These are phyloP conservation scores for Gynochthodes officinalis DNA, from an alignment of 257 asterid genomes.

Conservation along the genomic window DNA sequence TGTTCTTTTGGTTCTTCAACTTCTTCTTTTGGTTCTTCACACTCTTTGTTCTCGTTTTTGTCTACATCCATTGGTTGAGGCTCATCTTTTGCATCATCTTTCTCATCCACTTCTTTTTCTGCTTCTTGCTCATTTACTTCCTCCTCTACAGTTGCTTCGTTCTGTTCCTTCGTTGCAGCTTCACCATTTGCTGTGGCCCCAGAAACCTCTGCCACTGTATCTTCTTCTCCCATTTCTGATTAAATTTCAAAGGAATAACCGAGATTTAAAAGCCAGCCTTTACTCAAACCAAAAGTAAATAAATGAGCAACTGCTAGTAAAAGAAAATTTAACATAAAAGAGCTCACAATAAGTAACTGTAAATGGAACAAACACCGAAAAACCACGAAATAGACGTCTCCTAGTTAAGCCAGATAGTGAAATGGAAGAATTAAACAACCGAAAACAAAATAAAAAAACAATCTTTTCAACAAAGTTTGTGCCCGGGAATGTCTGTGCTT, in stretches of 20 bases:
- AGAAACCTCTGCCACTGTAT: slow-evolving; percentile 37
- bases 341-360: not conserved
- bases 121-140: slow-evolving; percentile 4
- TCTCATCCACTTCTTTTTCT: slow-evolving; percentile 10
- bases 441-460: not conserved
- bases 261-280: slow-evolving; percentile 7
- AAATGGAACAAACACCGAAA: not conserved
- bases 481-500: not conserved
- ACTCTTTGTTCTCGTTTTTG: slow-evolving; percentile 3
- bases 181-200: slow-evolving; percentile 45
- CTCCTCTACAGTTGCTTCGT: not conserved
- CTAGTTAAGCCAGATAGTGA: not conserved
- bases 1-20: slow-evolving; percentile 11
- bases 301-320: not conserved
- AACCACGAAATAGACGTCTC: not conserved
- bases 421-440: not conserved
- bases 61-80: slow-evolving; percentile 8
- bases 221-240: slow-evolving; percentile 62
- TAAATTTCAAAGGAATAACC: slow-evolving; percentile 8
- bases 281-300: not conserved
- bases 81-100: slow-evolving; percentile 8
- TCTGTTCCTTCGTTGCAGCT: not conserved
- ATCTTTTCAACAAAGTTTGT: not conserved
- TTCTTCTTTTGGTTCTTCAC: slow-evolving; percentile 7
- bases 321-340: not conserved